A percentile compares a stretch with the other conserved stretches of the same genome.
phyloP scores from a whole-genome alignment of 2,329 filamentous ascomycete species.

The Pseudocercospora vitis region DNA sequence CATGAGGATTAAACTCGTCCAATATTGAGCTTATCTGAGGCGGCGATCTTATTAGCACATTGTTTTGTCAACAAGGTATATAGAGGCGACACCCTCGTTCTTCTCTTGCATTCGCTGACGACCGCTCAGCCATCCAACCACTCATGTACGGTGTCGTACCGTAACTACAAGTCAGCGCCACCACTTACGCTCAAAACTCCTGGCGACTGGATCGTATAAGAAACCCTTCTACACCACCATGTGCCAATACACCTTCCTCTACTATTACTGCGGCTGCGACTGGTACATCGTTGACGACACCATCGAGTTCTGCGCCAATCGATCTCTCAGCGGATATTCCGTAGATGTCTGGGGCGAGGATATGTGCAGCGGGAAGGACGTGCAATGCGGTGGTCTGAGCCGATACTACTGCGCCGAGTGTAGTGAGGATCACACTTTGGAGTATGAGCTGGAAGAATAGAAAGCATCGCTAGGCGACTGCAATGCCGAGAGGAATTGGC shows the following conservation, averaged over 20 bases:
- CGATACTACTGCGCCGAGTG: conserved; percentile 22
- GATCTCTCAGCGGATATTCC: conserved; percentile 49
- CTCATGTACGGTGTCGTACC: too few species aligned
- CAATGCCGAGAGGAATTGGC: too few species aligned
- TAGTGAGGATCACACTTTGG: conserved; percentile 26
- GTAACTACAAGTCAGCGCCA: too few species aligned
- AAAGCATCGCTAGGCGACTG: too few species aligned
- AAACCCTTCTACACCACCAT: neutral
- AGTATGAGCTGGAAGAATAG: conserved; percentile 27
- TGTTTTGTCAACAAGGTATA: neutral
- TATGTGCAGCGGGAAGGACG: conserved; percentile 37
- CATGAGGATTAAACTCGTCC: neutral
- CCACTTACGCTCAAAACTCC: neutral
- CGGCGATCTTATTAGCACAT: neutral
- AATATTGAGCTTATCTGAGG: neutral
- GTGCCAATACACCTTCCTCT: conserved; percentile 40
- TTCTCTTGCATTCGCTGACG: neutral
- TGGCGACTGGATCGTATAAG: neutral
- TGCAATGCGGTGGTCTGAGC: conserved; percentile 19
- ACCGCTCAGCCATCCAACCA: neutral
- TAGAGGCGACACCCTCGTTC: neutral
- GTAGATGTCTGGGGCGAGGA: conserved; percentile 51
- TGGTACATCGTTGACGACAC: conserved; percentile 50
- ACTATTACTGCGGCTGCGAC: conserved; percentile 52
- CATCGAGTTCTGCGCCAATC: conserved; percentile 48